Evolutionary conservation across 2,329 filamentous ascomycete species (phyloP).

Genomic region (Microdochium bolleyi): DNA sequence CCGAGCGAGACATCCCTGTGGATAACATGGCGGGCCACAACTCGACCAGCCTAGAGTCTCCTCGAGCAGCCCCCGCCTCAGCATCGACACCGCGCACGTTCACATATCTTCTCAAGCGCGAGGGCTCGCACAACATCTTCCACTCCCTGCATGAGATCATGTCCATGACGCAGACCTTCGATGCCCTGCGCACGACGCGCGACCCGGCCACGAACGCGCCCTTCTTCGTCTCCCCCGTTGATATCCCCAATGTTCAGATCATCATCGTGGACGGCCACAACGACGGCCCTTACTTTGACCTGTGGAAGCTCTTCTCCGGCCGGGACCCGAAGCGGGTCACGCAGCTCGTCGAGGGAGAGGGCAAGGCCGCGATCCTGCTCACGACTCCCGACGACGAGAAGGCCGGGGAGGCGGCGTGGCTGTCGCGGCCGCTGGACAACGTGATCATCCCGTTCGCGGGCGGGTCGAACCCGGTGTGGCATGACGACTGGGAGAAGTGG

Average conservation of each 20-base stretch:
- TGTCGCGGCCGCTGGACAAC: slow-evolving; percentile 3
- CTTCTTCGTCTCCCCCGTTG: slow-evolving; percentile 4
- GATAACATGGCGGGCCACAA: background rate
- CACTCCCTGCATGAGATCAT: slow-evolving; percentile 20
- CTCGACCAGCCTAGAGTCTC: background rate
- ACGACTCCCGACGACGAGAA: background rate
- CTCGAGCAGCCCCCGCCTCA: background rate
- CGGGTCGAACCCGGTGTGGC: slow-evolving; percentile 18
- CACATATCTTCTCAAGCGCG: slow-evolving; percentile 18
- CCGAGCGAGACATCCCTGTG: background rate
- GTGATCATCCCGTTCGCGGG: slow-evolving; percentile 18
- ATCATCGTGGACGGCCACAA: slow-evolving; percentile 14
- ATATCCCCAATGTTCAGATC: slow-evolving; percentile 12
- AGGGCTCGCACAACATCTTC: slow-evolving; percentile 15
- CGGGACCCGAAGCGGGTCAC: slow-evolving; percentile 4
- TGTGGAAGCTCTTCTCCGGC: slow-evolving; percentile 13
- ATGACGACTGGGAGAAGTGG: slow-evolving; percentile 16
- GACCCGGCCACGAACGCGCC: background rate
- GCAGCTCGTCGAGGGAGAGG: background rate
- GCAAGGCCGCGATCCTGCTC: background rate
- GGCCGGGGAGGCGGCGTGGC: slow-evolving; percentile 3
- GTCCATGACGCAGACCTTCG: slow-evolving; percentile 15
- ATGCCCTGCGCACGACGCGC: slow-evolving; percentile 16
- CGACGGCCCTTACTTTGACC: slow-evolving; percentile 17
- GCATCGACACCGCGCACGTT: slow-evolving; percentile 2